A percentile compares a stretch with the other conserved stretches of the same genome.
Conservation (phyloP, 164 flowering plant species). For the Annona squamosa region DNA sequence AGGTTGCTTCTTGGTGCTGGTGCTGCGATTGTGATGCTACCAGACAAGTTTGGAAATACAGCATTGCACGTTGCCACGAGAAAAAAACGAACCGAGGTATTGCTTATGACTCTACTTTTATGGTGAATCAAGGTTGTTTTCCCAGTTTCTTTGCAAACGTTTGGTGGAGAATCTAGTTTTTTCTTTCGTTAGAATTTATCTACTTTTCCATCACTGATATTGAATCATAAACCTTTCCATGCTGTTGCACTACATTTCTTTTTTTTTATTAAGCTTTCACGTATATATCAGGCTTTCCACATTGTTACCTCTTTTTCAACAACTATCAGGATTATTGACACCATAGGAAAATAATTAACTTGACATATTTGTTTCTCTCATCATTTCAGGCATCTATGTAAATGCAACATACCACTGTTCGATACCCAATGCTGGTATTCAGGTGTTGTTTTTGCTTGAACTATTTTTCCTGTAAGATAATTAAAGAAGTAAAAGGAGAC, state of each 20-base stretch:
- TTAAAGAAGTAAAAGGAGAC: no score
- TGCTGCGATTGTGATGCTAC: slow-evolving; percentile 85
- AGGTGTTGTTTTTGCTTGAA: no score
- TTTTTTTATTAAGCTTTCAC: no score
- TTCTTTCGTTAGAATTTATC: background rate
- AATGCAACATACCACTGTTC: no score
- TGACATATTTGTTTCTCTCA: background rate
- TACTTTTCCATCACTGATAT: background rate
- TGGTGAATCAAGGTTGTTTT: background rate
- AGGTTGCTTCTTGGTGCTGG: slow-evolving; percentile 67
- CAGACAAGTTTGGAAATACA: slow-evolving; percentile 73
- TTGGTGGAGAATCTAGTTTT: background rate
- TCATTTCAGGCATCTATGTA: background rate
- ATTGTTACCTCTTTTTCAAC: background rate
- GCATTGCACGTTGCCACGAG: slow-evolving; percentile 85
- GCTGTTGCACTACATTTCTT: no score
- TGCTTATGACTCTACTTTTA: background rate
- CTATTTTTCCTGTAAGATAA: no score
- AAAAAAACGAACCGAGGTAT: slow-evolving; percentile 81
- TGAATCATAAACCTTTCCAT: no score
- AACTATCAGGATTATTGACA: background rate
- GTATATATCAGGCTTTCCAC: background rate
- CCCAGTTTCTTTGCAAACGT: background rate
- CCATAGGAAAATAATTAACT: background rate
- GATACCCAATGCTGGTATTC: no score